Evolutionary conservation across 129 eudicot species (phyloP).

Genomic region (Silybum marianum): DNA sequence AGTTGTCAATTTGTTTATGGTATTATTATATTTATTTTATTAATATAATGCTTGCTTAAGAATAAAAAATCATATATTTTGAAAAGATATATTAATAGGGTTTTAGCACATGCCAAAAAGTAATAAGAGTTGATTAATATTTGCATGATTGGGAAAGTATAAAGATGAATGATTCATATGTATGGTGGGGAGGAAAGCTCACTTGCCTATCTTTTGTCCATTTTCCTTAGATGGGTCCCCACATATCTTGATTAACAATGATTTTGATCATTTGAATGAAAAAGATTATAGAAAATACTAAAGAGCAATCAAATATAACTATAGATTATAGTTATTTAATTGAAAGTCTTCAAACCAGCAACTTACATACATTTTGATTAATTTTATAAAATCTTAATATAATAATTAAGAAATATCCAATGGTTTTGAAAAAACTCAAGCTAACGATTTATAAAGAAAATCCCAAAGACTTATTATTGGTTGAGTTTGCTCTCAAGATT

Average conservation of each 20-base stretch:
- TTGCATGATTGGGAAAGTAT: background rate
- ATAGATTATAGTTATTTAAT: background rate
- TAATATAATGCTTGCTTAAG: too few relatives aligned
- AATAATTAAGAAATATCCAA: background rate
- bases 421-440: background rate
- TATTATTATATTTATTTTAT: too few relatives aligned
- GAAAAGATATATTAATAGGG: background rate
- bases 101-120: background rate
- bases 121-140: background rate
- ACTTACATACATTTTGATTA: background rate
- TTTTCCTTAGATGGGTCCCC: background rate
- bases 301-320: background rate
- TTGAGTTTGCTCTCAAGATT: too few relatives aligned
- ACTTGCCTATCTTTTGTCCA: background rate
- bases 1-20: background rate
- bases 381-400: background rate
- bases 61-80: background rate
- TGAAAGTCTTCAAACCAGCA: background rate
- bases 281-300: background rate
- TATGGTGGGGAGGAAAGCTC: background rate
- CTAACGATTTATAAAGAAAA: too few relatives aligned
- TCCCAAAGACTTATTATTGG: too few relatives aligned
- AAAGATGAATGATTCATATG: background rate
- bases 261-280: background rate
- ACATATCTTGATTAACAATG: background rate